Percentiles rank a stretch among this genome's conserved stretches.
Evolutionary conservation across 805 yeast species (phyloP).

Genomic region (Schwanniomyces sp.): DNA sequence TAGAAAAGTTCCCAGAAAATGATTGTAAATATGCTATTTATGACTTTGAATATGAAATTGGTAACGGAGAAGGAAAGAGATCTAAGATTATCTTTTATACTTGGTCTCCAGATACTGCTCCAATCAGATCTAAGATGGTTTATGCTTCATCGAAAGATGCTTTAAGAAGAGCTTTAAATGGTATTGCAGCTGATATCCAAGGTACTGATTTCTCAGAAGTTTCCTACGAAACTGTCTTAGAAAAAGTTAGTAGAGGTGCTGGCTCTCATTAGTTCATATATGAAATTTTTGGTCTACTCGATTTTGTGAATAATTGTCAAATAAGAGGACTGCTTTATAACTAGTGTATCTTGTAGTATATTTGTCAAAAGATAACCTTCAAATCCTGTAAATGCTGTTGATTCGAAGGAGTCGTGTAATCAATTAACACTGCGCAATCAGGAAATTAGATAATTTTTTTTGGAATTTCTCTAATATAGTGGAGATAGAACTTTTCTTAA

Average conservation of each 20-base stretch:
- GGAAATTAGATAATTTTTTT: constrained; percentile 5
- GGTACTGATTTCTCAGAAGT: constrained; percentile 98
- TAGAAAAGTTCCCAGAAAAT: constrained; percentile 88
- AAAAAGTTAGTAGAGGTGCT: constrained; percentile 82
- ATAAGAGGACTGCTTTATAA: neutral
- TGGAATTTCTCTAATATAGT: constrained; percentile 1
- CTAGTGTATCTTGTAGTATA: neutral
- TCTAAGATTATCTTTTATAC: constrained; percentile 68
- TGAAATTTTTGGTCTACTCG: neutral
- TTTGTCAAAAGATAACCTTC: neutral
- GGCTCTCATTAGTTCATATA: constrained; percentile 27
- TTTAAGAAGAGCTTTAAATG: constrained; percentile 94
- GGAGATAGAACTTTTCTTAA: neutral
- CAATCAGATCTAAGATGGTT: constrained; percentile 94
- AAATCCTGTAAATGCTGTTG: neutral
- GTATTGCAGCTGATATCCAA: constrained; percentile 91
- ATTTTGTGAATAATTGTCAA: neutral
- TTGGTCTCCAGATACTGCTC: constrained; percentile 98
- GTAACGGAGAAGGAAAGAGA: constrained; percentile 93
- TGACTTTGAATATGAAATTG: constrained; percentile 93
- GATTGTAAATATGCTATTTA: constrained; percentile 96
- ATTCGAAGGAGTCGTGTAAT: constrained; percentile 8
- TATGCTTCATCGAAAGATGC: constrained; percentile 99
- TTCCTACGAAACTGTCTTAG: constrained; percentile 89
- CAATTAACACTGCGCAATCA: constrained; percentile 10